Conservation (phyloP, 2,329 filamentous ascomycete genomes). For the Fusarium sp. region DNA sequence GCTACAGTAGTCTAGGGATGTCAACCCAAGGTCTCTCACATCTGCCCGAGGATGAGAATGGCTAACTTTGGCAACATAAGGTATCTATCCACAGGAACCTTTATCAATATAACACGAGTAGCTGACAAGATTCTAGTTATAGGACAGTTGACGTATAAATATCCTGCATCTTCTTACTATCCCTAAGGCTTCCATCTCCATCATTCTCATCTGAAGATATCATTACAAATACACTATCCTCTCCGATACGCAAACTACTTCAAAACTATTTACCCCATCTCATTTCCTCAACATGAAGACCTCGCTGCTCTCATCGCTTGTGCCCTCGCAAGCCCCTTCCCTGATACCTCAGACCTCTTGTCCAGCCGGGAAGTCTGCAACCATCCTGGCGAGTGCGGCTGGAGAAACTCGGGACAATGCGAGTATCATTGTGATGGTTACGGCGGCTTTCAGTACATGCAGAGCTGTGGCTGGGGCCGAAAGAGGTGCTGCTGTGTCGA, state of each 20-base stretch:
- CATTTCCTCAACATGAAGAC: slow-evolving; percentile 3
- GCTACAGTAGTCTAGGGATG: background rate
- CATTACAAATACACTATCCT: background rate
- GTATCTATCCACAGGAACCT: too few species aligned
- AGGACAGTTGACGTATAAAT: background rate
- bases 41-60: background rate
- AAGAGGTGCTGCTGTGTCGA: slow-evolving; percentile 13
- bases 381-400: slow-evolving; percentile 4
- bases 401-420: slow-evolving; percentile 5
- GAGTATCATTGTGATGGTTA: slow-evolving; percentile 10
- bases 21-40: background rate
- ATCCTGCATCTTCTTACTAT: background rate
- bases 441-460: slow-evolving; percentile 9
- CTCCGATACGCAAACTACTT: background rate
- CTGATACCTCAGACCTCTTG: background rate
- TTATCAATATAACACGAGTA: too few species aligned
- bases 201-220: background rate
- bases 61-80: background rate
- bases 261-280: background rate
- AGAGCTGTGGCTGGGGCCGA: slow-evolving; percentile 1
- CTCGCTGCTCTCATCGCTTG: background rate
- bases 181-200: background rate
- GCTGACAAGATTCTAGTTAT: too few species aligned
- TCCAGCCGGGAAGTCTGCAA: slow-evolving; percentile 2
- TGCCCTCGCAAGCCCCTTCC: slow-evolving; percentile 8